phyloP scores from a whole-genome alignment of 805 yeast genomes.

The Ogataea ganodermae region DNA sequence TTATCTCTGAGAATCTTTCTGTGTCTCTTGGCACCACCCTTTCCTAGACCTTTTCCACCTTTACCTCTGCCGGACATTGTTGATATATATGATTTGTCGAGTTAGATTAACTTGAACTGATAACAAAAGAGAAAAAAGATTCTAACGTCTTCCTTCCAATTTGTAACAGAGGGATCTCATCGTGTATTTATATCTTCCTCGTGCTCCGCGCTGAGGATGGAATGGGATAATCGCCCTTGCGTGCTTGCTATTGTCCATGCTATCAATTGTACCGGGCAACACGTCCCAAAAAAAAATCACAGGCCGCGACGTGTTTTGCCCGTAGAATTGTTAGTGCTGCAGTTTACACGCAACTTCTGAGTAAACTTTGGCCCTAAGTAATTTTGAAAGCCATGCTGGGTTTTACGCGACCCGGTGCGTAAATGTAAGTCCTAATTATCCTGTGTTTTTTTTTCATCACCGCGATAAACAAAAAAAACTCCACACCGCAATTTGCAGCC shows the following conservation, averaged over 20 bases:
- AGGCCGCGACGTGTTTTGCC: slow-evolving; percentile 15
- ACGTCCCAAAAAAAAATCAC: slow-evolving; percentile 5
- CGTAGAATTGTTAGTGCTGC: slow-evolving; percentile 11
- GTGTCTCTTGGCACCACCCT: slow-evolving; percentile 99
- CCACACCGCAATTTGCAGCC: not conserved
- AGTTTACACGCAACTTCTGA: slow-evolving; percentile 16
- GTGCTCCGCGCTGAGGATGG: not conserved
- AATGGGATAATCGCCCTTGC: slow-evolving; percentile 6
- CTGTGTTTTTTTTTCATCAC: not conserved
- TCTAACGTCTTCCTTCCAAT: not conserved
- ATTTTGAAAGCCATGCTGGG: not conserved
- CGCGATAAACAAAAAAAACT: slow-evolving; percentile 14
- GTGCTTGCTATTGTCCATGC: slow-evolving; percentile 4
- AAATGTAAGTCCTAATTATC: slow-evolving; percentile 6
- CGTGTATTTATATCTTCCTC: slow-evolving; percentile 19
- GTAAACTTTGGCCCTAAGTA: slow-evolving; percentile 18
- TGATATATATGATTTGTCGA: slow-evolving; percentile 32
- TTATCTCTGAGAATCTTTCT: slow-evolving; percentile 99
- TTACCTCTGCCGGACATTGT: slow-evolving; percentile 98
- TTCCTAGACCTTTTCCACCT: slow-evolving; percentile 99
- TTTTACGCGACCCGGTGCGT: slow-evolving; percentile 16
- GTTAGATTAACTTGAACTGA: slow-evolving; percentile 11
- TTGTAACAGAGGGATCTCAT: slow-evolving; percentile 8
- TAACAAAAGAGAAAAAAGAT: slow-evolving; percentile 4
- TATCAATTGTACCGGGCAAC: not conserved